Conservation (phyloP, 768 basidiomycete species). For the Boletus pseudo-olivaceus region DNA sequence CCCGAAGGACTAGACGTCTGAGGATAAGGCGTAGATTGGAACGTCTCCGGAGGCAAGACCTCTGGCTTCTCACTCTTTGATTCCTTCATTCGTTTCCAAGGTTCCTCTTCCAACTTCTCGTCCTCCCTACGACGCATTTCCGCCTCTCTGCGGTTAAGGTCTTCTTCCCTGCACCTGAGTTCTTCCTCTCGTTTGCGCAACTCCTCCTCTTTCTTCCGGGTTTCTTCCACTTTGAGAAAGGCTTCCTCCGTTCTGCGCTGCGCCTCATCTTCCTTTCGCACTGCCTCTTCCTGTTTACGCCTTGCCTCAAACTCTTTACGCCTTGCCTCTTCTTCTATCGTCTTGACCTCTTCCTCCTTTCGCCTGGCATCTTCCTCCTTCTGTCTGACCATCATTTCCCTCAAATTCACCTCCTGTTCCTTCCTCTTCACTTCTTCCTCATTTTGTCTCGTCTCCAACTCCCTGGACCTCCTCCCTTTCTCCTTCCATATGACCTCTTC, state of each 20-base stretch:
- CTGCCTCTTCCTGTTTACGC: slow-evolving; percentile 28
- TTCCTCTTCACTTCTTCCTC: slow-evolving; percentile 20
- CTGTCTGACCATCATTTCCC: slow-evolving; percentile 24
- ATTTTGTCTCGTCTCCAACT: slow-evolving; percentile 19
- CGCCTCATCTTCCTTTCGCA: slow-evolving; percentile 31
- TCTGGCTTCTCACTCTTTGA: slow-evolving; percentile 30
- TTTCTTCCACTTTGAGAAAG: slow-evolving; percentile 20
- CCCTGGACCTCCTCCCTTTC: slow-evolving; percentile 17
- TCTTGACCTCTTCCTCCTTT: slow-evolving; percentile 27
- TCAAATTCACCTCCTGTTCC: slow-evolving; percentile 28
- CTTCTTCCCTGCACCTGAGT: slow-evolving; percentile 30
- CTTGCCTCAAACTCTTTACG: slow-evolving; percentile 30
- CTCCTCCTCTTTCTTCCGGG: slow-evolving; percentile 26
- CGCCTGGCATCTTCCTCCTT: slow-evolving; percentile 29
- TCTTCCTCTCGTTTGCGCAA: slow-evolving; percentile 28
- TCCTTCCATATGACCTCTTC: slow-evolving; percentile 31
- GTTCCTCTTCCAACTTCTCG: slow-evolving; percentile 25
- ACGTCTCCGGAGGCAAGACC: slow-evolving; percentile 24
- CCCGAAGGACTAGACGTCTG: slow-evolving; percentile 27
- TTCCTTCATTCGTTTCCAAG: slow-evolving; percentile 30
- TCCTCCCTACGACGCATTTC: slow-evolving; percentile 30
- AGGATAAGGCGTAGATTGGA: slow-evolving; percentile 23
- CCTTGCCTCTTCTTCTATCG: slow-evolving; percentile 22
- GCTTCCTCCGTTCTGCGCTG: slow-evolving; percentile 26
- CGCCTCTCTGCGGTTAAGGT: slow-evolving; percentile 27